Base-by-base conservation (phyloP, 805 yeast genomes). In the Metschnikowia henanensis region DNA sequence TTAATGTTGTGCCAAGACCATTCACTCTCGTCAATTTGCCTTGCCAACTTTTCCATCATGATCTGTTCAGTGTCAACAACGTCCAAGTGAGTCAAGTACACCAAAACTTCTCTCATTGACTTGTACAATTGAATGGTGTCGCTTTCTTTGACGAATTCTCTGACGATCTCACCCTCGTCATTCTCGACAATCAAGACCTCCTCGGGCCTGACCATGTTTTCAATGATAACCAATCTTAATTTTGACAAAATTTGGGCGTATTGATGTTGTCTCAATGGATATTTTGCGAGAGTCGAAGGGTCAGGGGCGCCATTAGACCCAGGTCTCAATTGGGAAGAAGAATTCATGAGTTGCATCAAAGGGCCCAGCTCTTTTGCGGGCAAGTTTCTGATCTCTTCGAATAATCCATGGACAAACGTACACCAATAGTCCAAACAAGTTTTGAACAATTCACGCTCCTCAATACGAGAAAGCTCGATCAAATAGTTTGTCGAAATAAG, bases 1-100 rank as follows among this genome's bases (percentile, higher is more conserved):
- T 94, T 94, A 58, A 94, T 85, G 62, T 92, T 92, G 64, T 90
- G 95, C 98, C 99, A 94, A 22, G 97, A 91, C 99, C 99, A 94
- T 70, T 94, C 99, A 43, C 87, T 77, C 34, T 95, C 98, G 66
- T 94, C 98, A 41, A 92, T 83, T 71, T 94, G 99, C 58, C 86
- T 80, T 13, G 94, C 87, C 54, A 94, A 77, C 68, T 94, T 94
- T 46, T 84, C 88, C 45, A 84, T 84, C 97, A 94, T 90, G 59
- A 94, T 92, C 50, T 80, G 80, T 61, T 94, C 97, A 8, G 97
- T 94, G 65, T 94, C 96, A 48, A 84, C 79, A 32, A 94, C 97
- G 64, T 94, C 94, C 65, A 94, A 78, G 66, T 94, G 99, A 5
- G 99, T 94, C 62, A 94, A 75, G 64, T 89, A 94, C 42, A 94